Evolutionary conservation across 2,329 filamentous ascomycete species (phyloP), one percentile per base, ranked within the genome.

Genomic region (Venturia aucupariae): DNA sequence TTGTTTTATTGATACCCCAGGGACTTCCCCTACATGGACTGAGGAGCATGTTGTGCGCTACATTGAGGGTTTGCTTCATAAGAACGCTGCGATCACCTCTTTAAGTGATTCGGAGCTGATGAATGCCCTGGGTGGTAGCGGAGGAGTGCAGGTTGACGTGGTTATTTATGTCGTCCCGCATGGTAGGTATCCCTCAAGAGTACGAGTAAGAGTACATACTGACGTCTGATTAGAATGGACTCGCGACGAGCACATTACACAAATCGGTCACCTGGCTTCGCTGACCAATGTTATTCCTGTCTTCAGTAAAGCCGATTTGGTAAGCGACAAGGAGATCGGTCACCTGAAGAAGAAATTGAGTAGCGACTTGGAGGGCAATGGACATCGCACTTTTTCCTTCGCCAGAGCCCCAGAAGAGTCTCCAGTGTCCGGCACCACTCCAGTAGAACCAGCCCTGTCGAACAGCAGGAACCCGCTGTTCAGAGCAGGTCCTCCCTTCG

Each of bases 1-100:
- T 5, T 96, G 91, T 74, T 97, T 99, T 72, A 86, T 97, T 65
- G 93, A 97, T 76, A 93, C 90, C 2, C 85, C 88, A 13, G 86
- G 87, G 15, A 86, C 84, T 35, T 73, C 77, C 80, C 30, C 54
- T 13, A 61, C 54, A 48, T 41, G 59, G 35, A 67, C 4, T 67
- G 77, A 73, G 68, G 81, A 80, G 57, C 79, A 78, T 66, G 15
- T 57, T 7, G 51, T 57, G 66, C 27, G 66, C 65, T 48, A 32
- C 59, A 82, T 96, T 39, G 87, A 92, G 74, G 84, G 83, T 57
- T 84, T 87, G 67, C 76, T 93, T 19, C 80, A 82, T 65, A 85
- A 85, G 67, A 85, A 86, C 48, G 81, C 82, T n/a, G 80, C 82
- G 3, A 81, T 88, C 60, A 77, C 83, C 13, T 77, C 78, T n/a